A percentile compares a stretch with the other conserved stretches of the same genome.
Evolutionary conservation across 495 filamentous ascomycete species (phyloP).

Genomic region (Penicillium arizonense): DNA sequence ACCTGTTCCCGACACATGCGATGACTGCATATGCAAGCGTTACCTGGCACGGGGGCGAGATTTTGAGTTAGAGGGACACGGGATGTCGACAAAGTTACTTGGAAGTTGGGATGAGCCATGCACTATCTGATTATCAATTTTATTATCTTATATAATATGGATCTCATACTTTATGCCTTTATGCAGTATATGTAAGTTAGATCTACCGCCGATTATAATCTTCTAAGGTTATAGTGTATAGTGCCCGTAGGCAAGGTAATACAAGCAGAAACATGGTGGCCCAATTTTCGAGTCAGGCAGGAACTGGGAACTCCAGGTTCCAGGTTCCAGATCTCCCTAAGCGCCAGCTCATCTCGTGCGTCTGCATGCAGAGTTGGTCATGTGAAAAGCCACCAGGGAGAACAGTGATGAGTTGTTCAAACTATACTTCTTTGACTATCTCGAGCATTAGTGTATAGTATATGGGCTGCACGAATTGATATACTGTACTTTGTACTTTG

Average conservation of each 20-base stretch:
- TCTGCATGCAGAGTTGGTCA: constrained; percentile 44
- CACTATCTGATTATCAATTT: too few relatives aligned
- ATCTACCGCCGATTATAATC: neutral
- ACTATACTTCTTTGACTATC: neutral
- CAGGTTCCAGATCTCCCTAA: constrained; percentile 11
- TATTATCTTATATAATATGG: too few relatives aligned
- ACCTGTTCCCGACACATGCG: constrained; percentile 1
- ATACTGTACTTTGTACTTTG: neutral
- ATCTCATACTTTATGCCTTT: too few relatives aligned
- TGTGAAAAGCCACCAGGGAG: constrained; percentile 28
- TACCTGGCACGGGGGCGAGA: neutral
- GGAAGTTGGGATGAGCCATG: too few relatives aligned
- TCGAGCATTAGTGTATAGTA: too few relatives aligned
- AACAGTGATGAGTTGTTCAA: neutral
- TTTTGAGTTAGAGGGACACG: neutral
- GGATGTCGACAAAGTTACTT: too few relatives aligned
- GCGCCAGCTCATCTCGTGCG: constrained; percentile 31
- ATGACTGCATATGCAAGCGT: constrained; percentile 7
- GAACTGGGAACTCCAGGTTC: neutral
- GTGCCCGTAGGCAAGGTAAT: neutral
- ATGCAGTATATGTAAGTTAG: neutral
- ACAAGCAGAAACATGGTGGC: constrained; percentile 2
- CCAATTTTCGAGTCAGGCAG: constrained; percentile 15
- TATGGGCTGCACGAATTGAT: neutral
- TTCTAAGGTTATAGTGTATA: neutral